Evolutionary conservation across 2,329 filamentous ascomycete species (phyloP), one percentile per base, ranked within the genome.

Genomic region (Pseudogymnoascus sp.): DNA sequence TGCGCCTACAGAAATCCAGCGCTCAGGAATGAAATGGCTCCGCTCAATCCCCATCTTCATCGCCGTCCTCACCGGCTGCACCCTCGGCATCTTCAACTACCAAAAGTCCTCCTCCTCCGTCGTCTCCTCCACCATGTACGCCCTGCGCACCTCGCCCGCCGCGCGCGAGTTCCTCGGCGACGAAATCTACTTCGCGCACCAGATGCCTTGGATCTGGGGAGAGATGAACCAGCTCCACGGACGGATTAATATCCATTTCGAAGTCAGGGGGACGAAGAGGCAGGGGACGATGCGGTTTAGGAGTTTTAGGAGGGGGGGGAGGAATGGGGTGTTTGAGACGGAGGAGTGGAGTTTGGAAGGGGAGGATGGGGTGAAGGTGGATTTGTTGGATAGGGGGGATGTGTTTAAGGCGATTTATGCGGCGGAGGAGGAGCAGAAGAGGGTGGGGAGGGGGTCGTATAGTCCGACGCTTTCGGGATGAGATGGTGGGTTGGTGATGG

Each of bases 61-160:
- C 62, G 76, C 83, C 66, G 79, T 91, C 66, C 85, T 96, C 69
- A 83, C 84, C 59, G 80, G 82, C 63, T 88, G 87, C 68, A 87
- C 87, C 68, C 78, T 95, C 65, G 91, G 89, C 69, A 97, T 99
- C 76, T 97, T 99, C 88, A 99, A 99, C 83, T 97, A 99, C 84
- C 93, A 99, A 76, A 97, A 97, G 76, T 85, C 87, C 63, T 91
- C 90, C n/a, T 91, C 87, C 25, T 90, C 89, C 62, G 84, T 93
- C 31, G 90, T 97, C n/a, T 86, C 86, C 63, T 91, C 89, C 63
- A 94, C 92, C 4, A 84, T 99, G 28, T 99, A 97, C 80, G 90
- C 93, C 1, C 83, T 99, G 67, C 90, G 94, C 67, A 95, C 90
- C 2, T 91, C 88, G 63, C 78, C 84, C 2, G 77, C 80, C 64